These are phyloP conservation scores for Prunus mongolica DNA, from an alignment of 306 rosid genomes.

Conservation along the genomic window DNA sequence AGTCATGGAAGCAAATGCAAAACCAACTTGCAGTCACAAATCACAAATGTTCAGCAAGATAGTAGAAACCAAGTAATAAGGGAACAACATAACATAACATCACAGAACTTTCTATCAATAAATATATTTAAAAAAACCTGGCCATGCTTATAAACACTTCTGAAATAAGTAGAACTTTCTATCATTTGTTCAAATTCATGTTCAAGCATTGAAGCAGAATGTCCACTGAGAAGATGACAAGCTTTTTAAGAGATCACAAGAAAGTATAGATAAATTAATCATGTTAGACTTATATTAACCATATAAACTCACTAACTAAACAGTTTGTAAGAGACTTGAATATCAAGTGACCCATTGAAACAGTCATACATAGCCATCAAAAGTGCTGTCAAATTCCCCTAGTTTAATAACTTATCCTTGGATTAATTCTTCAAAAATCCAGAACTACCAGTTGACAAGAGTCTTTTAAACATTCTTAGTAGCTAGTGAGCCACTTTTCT, in stretches of 20 bases:
- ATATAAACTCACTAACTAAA: background rate
- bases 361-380: background rate
- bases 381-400: background rate
- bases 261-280: background rate
- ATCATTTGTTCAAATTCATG: background rate
- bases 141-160: background rate
- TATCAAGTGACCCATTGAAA: constrained; percentile 4
- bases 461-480: constrained; percentile 10
- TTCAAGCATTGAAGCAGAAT: background rate
- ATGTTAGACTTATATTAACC: background rate
- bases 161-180: background rate
- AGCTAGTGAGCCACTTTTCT: constrained; percentile 27
- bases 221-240: background rate
- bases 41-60: background rate
- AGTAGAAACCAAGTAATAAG: background rate
- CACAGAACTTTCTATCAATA: background rate
- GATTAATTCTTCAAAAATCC: constrained; percentile 7
- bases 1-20: background rate
- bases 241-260: background rate
- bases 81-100: background rate
- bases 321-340: constrained; percentile 9
- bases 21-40: background rate
- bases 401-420: background rate
- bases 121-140: too few species aligned
- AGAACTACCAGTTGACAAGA: constrained; percentile 12